Conservation (phyloP, 139 green algal species). For the Parachlorella kessleri region DNA sequence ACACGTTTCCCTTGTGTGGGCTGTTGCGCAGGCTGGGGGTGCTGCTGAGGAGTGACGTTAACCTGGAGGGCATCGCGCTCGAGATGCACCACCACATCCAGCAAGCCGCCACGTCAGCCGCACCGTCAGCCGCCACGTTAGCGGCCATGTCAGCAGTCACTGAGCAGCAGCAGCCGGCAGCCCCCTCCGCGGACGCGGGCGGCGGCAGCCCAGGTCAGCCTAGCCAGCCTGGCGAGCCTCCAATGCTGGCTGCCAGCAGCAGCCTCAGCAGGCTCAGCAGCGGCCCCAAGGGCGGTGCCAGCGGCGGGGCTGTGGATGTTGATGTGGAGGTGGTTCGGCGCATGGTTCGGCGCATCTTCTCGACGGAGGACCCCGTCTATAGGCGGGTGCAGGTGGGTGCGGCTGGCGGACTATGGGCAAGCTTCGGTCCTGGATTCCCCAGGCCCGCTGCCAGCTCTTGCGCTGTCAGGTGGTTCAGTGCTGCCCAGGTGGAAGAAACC, state of each 20-base stretch:
- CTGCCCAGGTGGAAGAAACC: background rate
- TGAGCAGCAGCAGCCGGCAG: background rate
- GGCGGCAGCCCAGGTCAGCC: background rate
- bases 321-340: conserved; percentile 20
- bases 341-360: conserved; percentile 51
- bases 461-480: background rate
- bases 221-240: background rate
- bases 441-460: background rate
- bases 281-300: background rate
- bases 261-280: background rate
- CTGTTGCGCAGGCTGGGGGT: conserved; percentile 7
- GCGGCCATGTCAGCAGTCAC: background rate
- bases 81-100: conserved; percentile 16
- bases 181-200: background rate
- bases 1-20: background rate
- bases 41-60: conserved; percentile 5
- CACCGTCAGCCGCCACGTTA: background rate
- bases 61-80: conserved; percentile 10
- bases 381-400: conserved; percentile 45
- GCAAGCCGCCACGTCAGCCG: background rate
- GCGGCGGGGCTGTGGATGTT: background rate
- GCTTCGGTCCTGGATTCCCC: background rate
- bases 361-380: conserved; percentile 68
- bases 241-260: background rate
- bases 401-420: no score